Evolutionary conservation across 75 land plant genomes (phyloP), one percentile per base, ranked within the genome.

Genomic region (Pinus taeda): DNA sequence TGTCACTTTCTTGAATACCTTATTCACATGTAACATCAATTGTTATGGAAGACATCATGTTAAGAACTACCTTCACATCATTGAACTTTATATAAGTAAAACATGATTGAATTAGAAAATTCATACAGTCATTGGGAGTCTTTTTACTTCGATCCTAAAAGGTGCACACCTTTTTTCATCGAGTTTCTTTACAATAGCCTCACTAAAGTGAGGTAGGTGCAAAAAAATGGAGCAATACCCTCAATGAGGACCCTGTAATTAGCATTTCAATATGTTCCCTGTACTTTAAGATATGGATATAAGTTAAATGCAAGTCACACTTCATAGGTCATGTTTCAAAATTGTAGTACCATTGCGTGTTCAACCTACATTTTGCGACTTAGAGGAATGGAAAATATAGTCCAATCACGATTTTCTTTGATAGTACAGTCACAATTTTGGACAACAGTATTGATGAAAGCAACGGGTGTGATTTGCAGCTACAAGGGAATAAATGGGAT

Each of bases 1-100:
- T 87, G 77, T 96, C 99, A 75, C 99, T 95, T 74, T 95, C 92
- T 81, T 96, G 99, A 42, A 96, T 89, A 26, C 91, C 97, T 81
- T 96, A 95, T 81, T 96, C 99, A 26, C 99, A 94, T n/a, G 87
- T 86, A 17, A 94, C 83, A 36, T 92, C 95, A 4, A 94, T 26
- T 36, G 85, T 81, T 60, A 96, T 56, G 36, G 91, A 84, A 11
- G 99, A 98, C 79, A 92, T 90, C 89, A 94, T 90, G 7, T 94
- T 85, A 57, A 96, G 85, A 11, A 94, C 98, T 73, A 58, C 80
- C 79, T 96, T 92, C 20, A 94, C 93, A 71, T 96, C 98, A 36
- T 77, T 75, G 17, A 84, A 79, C 79, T 92, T 90, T 22, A 78
- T 61, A 63, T 77, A 75, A 15, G 93, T 88, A 57, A 93, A 91